A percentile compares a stretch with the other conserved stretches of the same genome.
These are phyloP conservation scores for Lasiosphaeria ovina DNA, from an alignment of 495 filamentous ascomycete species.

Conservation along the genomic window DNA sequence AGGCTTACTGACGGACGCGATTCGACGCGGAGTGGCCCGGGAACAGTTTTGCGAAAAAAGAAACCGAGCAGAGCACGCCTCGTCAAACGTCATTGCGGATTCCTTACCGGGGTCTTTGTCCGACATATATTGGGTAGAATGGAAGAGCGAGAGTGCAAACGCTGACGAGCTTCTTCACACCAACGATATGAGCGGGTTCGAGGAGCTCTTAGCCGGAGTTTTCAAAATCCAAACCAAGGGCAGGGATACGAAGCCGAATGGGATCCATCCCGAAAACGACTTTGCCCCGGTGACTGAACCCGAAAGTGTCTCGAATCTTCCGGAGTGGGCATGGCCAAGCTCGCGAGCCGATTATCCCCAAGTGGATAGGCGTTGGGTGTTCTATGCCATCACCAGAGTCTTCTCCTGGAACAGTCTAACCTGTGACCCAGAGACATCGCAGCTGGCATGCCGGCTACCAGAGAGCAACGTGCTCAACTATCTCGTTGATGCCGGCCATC, in stretches of 20 bases:
- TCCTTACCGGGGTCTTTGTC: slow-evolving; percentile 39
- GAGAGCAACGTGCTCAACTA: slow-evolving; percentile 55
- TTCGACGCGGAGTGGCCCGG: slow-evolving; percentile 54
- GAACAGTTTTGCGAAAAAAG: slow-evolving; percentile 20
- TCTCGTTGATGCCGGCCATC: slow-evolving; percentile 60
- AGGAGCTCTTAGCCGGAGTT: slow-evolving; percentile 48
- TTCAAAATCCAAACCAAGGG: slow-evolving; percentile 36
- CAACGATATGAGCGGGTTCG: slow-evolving; percentile 51
- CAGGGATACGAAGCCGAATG: slow-evolving; percentile 19
- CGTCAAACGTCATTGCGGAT: slow-evolving; percentile 35
- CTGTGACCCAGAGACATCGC: slow-evolving; percentile 26
- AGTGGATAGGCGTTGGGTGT: slow-evolving; percentile 51
- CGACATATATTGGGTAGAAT: slow-evolving; percentile 35
- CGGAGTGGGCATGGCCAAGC: slow-evolving; percentile 42
- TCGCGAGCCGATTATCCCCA: slow-evolving; percentile 39
- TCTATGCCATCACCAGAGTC: slow-evolving; percentile 50
- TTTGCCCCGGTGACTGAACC: slow-evolving; percentile 13
- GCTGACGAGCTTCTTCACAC: slow-evolving; percentile 47
- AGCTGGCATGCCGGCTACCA: slow-evolving; percentile 52
- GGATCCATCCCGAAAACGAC: slow-evolving; percentile 17
- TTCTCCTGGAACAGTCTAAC: slow-evolving; percentile 41
- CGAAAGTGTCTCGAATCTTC: slow-evolving; percentile 7
- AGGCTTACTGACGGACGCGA: slow-evolving; percentile 68
- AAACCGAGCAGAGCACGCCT: slow-evolving; percentile 10
- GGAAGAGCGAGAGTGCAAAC: slow-evolving; percentile 33